Base-by-base conservation (phyloP, 768 basidiomycete genomes). In the Suillus tomentosus region DNA sequence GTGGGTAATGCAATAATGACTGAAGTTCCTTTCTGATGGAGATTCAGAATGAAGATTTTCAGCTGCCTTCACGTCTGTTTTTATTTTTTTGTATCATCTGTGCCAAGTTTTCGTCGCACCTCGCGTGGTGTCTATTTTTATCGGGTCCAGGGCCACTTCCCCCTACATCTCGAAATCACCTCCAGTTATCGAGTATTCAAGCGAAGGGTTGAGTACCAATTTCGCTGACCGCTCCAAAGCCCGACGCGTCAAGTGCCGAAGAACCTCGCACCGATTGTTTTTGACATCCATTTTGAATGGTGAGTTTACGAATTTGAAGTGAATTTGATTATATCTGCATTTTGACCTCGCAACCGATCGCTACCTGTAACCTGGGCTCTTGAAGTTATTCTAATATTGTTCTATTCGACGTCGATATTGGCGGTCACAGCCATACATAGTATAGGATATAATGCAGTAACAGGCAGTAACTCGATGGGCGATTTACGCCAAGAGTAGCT, bases 261-360 rank as follows among this genome's bases (percentile, higher is more conserved):
- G n/a, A n/a, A 47, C 45, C 22, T 50, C 47, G n/a, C 9, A 10
- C 19, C 10, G 45, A n/a, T 45, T 45, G 45, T 24, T 6, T 24
- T 48, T 47, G 22, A 31, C 31, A 31, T 31, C 31, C 31, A 31
- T 31, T 31, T 31, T 31, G 31, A 31, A 31, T 31, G 31, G 31
- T 31, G 40, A 58, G 40, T 58, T 27, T 58, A 22, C 10, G 57
- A 11, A 27, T 58, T 43, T 17, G 40, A 31, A 42, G 57, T 17
- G 40, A 58, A 58, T 58, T 58, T 58, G 39, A 58, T 58, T 5
- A 42, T 36, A 36, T 53, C 27, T 9, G 8, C 27, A 31, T 31
- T 22, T 57, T 22, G 39, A 17, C 56, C 22, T 58, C 24, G 22
- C 57, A 58, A 58, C 57, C 57, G 57, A 42, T 58, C 40, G 57